phyloP scores from a whole-genome alignment of 441 rosid genomes.

The Populus trichocarpa region DNA sequence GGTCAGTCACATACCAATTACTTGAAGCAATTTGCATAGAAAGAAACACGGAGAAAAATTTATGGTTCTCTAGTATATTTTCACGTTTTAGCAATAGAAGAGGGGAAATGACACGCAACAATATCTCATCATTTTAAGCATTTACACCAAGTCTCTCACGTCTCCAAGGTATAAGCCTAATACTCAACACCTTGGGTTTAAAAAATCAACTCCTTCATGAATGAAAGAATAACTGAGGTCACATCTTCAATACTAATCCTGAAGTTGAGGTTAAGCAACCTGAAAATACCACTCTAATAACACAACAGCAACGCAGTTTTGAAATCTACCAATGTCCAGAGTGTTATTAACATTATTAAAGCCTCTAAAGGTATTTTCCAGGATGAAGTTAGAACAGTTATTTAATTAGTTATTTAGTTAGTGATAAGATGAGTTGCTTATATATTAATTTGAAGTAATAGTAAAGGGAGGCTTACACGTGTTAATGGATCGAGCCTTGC shows the following conservation, averaged over 20 bases:
- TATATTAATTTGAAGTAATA: not conserved
- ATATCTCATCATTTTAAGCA: too few species aligned
- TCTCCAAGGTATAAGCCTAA: too few species aligned
- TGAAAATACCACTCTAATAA: not conserved
- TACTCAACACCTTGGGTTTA: not conserved
- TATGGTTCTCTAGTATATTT: not conserved
- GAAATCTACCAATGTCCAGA: not conserved
- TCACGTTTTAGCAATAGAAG: not conserved
- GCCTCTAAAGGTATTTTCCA: not conserved
- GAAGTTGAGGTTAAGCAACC: not conserved
- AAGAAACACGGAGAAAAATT: not conserved
- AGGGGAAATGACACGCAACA: not conserved
- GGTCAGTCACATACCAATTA: not conserved
- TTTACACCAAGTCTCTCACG: too few species aligned
- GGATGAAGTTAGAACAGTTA: not conserved
- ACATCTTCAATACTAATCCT: not conserved
- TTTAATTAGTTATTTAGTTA: not conserved
- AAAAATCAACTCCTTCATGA: not conserved
- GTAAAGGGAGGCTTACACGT: slow-evolving; percentile 44
- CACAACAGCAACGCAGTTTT: not conserved
- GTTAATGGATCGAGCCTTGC: slow-evolving; percentile 30
- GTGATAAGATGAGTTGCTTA: not conserved
- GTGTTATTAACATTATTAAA: not conserved
- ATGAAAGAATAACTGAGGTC: not conserved
- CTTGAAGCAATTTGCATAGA: not conserved